Base-by-base conservation (phyloP, 495 filamentous ascomycete species). In the Peziza echinospora region DNA sequence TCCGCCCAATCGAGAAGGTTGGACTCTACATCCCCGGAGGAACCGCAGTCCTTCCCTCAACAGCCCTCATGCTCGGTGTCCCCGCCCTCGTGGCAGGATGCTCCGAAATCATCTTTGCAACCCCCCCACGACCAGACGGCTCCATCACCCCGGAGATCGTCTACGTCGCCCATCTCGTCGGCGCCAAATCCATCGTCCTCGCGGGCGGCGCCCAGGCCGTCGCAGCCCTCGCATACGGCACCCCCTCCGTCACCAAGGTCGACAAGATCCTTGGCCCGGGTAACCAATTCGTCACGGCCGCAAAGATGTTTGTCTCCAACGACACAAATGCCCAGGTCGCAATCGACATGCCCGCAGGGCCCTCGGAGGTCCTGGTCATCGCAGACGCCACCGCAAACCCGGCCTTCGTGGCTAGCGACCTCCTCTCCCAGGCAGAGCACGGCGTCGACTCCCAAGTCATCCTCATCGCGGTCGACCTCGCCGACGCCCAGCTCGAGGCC, bases 221-320 rank as follows among this genome's bases (percentile, higher is more conserved):
- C 21, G 80, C 83, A 17, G 81, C 82, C 16, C 76, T 89, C 70
- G 82, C 83, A 13, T 80, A 89, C 54, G 83, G 83, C 22, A 91
- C 83, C 7, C 75, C 82, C 58, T 77, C 68, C 57, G 73, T 96
- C 48, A 82, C 65, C 59, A 97, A 97, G 66, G 91, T 96, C 16
- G 89, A 97, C 70, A 97, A 97, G 76, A 93, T 97, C 55, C 73
- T 97, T 4, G 89, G 89, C 1, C 89, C 89, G 2, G 89, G 89
- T 30, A 97, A 97, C 64, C 89, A 97, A 63, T 97, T 96, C 57
- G 91, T 97, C 23, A 97, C 89, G 0, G 89, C 91, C 0, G 89
- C 82, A 43, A 97, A 97, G 74, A 97, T 97, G 89, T 64, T 81
- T 48, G 89, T 97, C 6, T 77, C 77, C 59, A 97, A 96, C 62